Evolutionary conservation across 2,329 filamentous ascomycete species (phyloP).

Genomic region (Setomelanomma holmii): DNA sequence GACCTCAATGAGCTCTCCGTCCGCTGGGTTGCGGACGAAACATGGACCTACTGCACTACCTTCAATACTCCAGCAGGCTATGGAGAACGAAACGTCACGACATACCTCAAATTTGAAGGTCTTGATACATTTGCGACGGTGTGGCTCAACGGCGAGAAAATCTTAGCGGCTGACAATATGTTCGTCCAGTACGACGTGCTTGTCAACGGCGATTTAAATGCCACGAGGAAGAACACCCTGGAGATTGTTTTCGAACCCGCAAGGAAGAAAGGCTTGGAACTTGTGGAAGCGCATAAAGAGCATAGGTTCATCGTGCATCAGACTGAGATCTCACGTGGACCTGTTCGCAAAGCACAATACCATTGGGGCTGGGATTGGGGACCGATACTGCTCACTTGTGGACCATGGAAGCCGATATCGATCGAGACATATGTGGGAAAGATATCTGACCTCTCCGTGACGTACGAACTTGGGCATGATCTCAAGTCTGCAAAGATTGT

Average conservation of each 20-base stretch:
- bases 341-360: slow-evolving; percentile 60
- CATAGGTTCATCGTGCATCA: slow-evolving; percentile 54
- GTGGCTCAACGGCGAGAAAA: slow-evolving; percentile 59
- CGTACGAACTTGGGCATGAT: slow-evolving; percentile 59
- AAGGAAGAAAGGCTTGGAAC: slow-evolving; percentile 57
- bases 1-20: slow-evolving; percentile 58
- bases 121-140: slow-evolving; percentile 70
- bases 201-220: slow-evolving; percentile 55
- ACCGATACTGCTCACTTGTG: slow-evolving; percentile 56
- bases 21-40: slow-evolving; percentile 57
- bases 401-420: slow-evolving; percentile 71
- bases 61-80: slow-evolving; percentile 44
- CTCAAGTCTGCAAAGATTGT: slow-evolving; percentile 6
- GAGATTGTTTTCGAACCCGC: slow-evolving; percentile 66
- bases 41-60: slow-evolving; percentile 53
- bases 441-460: slow-evolving; percentile 69
- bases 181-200: slow-evolving; percentile 64
- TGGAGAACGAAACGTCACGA: not conserved
- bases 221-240: slow-evolving; percentile 53
- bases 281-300: slow-evolving; percentile 61
- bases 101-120: slow-evolving; percentile 66
- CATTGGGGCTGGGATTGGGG: slow-evolving; percentile 61
- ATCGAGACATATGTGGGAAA: slow-evolving; percentile 73
- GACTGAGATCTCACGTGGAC: slow-evolving; percentile 58
- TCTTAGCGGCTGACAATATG: slow-evolving; percentile 68